Base-by-base conservation (phyloP, 345 rosid species). In the Fremontodendron californicum region DNA sequence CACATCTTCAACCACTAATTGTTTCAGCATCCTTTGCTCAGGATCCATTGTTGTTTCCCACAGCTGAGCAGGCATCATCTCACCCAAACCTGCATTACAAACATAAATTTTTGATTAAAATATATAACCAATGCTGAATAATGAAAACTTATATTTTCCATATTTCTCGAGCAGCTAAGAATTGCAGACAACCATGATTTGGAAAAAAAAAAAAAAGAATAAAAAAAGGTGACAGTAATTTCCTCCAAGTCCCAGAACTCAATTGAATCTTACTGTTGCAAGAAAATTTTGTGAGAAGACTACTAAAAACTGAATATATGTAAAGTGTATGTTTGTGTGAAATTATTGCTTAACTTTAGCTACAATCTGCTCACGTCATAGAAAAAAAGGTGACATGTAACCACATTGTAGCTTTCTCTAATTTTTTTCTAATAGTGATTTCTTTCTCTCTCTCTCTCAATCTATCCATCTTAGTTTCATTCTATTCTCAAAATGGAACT, bases 41-140 rank as follows among this genome's bases (percentile, higher is more conserved):
- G 97, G 97, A 88, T 94, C 88, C 97, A 96, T 78, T 3, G 98
- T 96, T 73, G 99, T 96, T 82, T 94, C 98, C 98, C 99, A 96
- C 12, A 96, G 89, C 85, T 96, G 99, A 18, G 21, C 49, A 74
- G 99, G 98, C 99, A 96, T 94, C 99, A 96, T 96, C 87, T 96
- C 98, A 84, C 99, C 98, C 86, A 94, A 85, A 21, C 98, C 99
- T 96, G 82, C 79, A 75, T 65, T 76, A 51, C 66, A 65, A 43
- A n/a, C 65, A 76, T 31, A 2, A 19, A 74, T 3, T 66, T 43
- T 15, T 2, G 2, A 62, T 71, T 51, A 71, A 71, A 19, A 31
- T 71, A 11, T 31, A 31, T 29, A 31, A 71, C 9, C 58, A 48
- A 48, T 71, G 60, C 27, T 7, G 10, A 49, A 31, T 48, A 19